Evolutionary conservation across 805 yeast genomes (phyloP), one percentile per base, ranked within the genome.

Genomic region (Candida khao-thaluensis): DNA sequence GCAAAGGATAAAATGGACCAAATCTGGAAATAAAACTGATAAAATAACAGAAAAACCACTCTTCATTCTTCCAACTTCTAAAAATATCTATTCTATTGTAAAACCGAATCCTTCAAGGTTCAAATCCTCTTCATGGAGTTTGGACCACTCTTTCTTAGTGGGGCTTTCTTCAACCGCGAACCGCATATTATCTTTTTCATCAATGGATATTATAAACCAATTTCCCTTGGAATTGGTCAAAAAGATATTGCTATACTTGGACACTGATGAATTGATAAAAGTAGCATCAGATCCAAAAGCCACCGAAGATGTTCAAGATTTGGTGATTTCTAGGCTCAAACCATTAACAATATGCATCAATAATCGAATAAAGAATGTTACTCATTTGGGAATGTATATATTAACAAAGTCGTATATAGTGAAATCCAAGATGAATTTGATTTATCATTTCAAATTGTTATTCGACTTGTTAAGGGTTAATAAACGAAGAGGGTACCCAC

Each of bases 371-470:
- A 21, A 24, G 6, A 43, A 46, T 16, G 32, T 30, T 10, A 48
- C 54, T 15, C 43, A 36, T 29, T 29, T 48, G 27, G 50, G 42
- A 5, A 51, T 49, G 51, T 53, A 53, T 31, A 28, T 46, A 1
- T 38, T 46, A 14, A 47, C 52, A 6, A 41, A 42, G 7, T 45
- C 53, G 2, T 51, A 45, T 33, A 16, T 50, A 11, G 27, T 27
- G 14, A 50, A 50, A 26, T 26, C 27, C 5, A 21, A 31, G 6
- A 17, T 50, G 12, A 22, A 38, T 14, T 37, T 46, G n/a, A 10
- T 48, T 5, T 15, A 30, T 7, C 24, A 30, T 5, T 34, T n/a
- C n/a, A 37, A 35, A 5, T 8, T 40, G 5, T 24, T 45, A 7
- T 37, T 27, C 9, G 35, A 21, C 7, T 14, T 46, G 10, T 9